Conservation (phyloP, 2,329 filamentous ascomycete species). For the Drechslerella dactyloides region DNA sequence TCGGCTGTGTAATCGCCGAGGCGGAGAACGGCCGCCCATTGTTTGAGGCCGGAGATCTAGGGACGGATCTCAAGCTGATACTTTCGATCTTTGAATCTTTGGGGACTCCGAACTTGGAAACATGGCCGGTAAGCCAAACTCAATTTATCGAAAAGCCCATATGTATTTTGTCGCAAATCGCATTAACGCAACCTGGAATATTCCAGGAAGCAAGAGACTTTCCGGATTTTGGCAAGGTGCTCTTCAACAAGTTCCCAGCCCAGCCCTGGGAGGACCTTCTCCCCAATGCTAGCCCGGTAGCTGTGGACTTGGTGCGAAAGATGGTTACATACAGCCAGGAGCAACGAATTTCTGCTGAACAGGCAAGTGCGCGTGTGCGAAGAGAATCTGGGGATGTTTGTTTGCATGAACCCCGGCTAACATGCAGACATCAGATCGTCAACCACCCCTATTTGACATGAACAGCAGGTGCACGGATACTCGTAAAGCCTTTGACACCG, state of each 20-base stretch:
- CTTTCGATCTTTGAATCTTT: constrained; percentile 90
- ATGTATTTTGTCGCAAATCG: constrained; percentile 56
- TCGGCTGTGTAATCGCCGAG: constrained; percentile 84
- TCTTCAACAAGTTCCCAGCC: constrained; percentile 76
- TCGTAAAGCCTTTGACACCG: constrained; percentile 7
- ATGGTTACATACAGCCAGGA: constrained; percentile 76
- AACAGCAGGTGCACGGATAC: neutral
- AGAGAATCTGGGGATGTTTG: neutral
- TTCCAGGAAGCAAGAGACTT: constrained; percentile 68
- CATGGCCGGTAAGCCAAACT: constrained; percentile 72
- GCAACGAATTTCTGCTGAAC: constrained; percentile 69
- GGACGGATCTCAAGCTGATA: constrained; percentile 88
- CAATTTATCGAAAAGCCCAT: constrained; percentile 6
- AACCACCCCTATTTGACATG: constrained; percentile 56
- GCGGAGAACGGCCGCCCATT: constrained; percentile 66
- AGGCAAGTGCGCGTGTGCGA: constrained; percentile 59
- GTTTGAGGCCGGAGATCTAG: constrained; percentile 87
- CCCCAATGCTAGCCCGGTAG: constrained; percentile 65
- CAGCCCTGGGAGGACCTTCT: constrained; percentile 74
- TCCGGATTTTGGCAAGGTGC: constrained; percentile 84
- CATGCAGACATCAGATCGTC: constrained; percentile 53
- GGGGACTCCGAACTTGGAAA: constrained; percentile 79
- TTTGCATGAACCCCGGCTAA: constrained; percentile 42
- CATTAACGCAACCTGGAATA: neutral
- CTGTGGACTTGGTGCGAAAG: constrained; percentile 69